A percentile compares a stretch with the other conserved stretches of the same genome.
Conservation (phyloP, 139 green algal genomes). For the Closterium sp. region DNA sequence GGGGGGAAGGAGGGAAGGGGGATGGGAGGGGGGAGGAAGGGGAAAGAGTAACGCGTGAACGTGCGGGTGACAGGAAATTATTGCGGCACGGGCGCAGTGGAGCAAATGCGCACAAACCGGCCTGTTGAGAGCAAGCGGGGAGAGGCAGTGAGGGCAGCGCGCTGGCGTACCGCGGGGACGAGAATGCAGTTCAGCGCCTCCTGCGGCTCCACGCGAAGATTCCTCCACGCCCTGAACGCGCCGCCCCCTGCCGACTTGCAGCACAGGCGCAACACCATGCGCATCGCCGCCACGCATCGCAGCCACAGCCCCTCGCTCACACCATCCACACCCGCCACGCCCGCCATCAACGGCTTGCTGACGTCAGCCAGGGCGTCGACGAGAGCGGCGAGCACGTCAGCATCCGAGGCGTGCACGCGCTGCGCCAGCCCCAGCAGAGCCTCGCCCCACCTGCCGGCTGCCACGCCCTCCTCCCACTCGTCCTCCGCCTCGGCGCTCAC, state of each 20-base stretch:
- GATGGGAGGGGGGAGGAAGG: no score
- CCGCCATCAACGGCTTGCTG: not conserved
- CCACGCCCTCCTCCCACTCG: not conserved
- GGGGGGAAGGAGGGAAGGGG: no score
- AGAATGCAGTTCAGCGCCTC: not conserved
- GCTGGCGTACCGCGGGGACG: not conserved
- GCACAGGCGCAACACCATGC: not conserved
- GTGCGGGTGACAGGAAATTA: not conserved
- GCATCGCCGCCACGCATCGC: not conserved
- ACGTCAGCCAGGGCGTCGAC: not conserved
- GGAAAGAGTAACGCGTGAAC: not conserved
- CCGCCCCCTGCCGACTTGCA: not conserved
- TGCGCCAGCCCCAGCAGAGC: not conserved
- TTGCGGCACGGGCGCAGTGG: not conserved
- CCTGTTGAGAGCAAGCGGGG: no score
- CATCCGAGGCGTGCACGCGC: not conserved
- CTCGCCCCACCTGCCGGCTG: not conserved
- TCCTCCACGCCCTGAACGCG: not conserved
- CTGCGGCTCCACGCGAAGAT: not conserved
- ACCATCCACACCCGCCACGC: not conserved
- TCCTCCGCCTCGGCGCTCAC: not conserved
- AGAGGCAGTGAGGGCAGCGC: no score
- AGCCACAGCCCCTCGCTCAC: not conserved
- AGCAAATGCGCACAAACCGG: not conserved
- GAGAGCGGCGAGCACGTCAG: not conserved